Base-by-base conservation (phyloP, 2,329 filamentous ascomycete species). In the Penicillium rolfsii region DNA sequence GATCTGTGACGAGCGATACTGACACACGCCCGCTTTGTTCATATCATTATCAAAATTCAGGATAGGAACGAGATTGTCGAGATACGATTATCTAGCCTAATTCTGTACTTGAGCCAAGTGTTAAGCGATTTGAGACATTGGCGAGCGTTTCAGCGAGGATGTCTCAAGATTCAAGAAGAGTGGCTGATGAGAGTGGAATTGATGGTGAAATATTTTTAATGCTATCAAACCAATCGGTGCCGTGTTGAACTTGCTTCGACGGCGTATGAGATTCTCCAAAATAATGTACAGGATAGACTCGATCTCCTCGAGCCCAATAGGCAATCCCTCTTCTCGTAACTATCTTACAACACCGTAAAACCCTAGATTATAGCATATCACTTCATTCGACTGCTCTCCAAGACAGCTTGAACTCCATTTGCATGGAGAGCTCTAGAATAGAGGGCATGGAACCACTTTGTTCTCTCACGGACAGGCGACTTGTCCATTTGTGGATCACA, bases 401-500 rank as follows among this genome's bases (percentile, higher is more conserved):
- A 19, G 6, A 59, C 9, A 16, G 58, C 53, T 52, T 59, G 52
- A 14, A 59, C 28, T 2, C 35, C 58, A 28, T 59, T 59, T 8
- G 58, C 58, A 33, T 56, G 56, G 4, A 59, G 46, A 6, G 46
- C 30, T 19, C 36, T 55, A 8, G 58, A 52, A 52, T 59, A 59
- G 6, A 52, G 28, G 5, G 52, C 24, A 36, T 59, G 58, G 22
- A 59, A 59, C 45, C 45, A 43, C 12, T 22, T 14, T 4, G n/a
- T 6, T 12, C 52, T 1, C 22, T 41, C 38, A 1, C 41, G 16
- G 19, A 43, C 19, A 19, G n/a, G 38, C 22, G 19, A 14, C 19
- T 40, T 30, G 14, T 67, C 59, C n/a, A 50, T 57, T 43, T 59
- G 61, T 11, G 66, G 66, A 56, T 68, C 65, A 48, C 64, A 67